Evolutionary conservation across 768 basidiomycete species (phyloP).

Genomic region (Trametes sanguinea): DNA sequence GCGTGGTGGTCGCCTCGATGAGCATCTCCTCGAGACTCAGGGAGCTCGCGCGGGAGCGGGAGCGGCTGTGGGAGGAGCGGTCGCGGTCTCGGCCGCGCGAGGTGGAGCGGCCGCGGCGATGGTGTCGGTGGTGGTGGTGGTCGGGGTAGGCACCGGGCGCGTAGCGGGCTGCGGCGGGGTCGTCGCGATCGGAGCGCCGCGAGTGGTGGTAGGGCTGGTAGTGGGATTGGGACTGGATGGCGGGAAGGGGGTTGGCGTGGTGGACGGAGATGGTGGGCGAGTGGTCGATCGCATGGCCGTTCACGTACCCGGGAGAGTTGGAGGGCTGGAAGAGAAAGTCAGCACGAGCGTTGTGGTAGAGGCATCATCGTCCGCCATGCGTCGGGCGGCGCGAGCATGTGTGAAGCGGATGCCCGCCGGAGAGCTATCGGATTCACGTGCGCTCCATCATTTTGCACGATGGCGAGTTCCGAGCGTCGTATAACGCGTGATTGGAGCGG

Average conservation of each 20-base stretch:
- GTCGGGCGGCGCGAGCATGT: too few relatives aligned
- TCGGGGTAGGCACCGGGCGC: slow-evolving; percentile 25
- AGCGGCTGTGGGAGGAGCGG: slow-evolving; percentile 36
- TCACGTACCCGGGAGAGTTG: slow-evolving; percentile 25
- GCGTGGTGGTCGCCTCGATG: slow-evolving; percentile 42
- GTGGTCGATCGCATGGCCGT: slow-evolving; percentile 23
- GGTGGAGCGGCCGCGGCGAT: slow-evolving; percentile 25
- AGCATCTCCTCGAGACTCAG: slow-evolving; percentile 50
- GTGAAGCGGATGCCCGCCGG: too few relatives aligned
- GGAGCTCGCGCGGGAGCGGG: slow-evolving; percentile 38
- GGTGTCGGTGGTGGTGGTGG: slow-evolving; percentile 23
- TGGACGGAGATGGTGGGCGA: slow-evolving; percentile 23
- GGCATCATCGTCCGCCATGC: too few relatives aligned
- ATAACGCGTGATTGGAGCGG: background rate
- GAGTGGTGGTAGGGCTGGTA: slow-evolving; percentile 16
- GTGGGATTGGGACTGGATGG: slow-evolving; percentile 32
- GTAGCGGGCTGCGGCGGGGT: slow-evolving; percentile 24
- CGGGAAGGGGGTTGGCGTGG: slow-evolving; percentile 20
- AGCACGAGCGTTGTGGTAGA: background rate
- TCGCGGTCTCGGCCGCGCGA: slow-evolving; percentile 38
- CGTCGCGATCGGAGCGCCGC: slow-evolving; percentile 22
- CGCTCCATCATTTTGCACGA: too few relatives aligned
- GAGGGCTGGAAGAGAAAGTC: slow-evolving; percentile 21
- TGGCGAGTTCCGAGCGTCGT: background rate
- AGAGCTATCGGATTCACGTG: too few relatives aligned